Evolutionary conservation across 495 filamentous ascomycete species (phyloP).

Genomic region (Tetracladium marchalianum): DNA sequence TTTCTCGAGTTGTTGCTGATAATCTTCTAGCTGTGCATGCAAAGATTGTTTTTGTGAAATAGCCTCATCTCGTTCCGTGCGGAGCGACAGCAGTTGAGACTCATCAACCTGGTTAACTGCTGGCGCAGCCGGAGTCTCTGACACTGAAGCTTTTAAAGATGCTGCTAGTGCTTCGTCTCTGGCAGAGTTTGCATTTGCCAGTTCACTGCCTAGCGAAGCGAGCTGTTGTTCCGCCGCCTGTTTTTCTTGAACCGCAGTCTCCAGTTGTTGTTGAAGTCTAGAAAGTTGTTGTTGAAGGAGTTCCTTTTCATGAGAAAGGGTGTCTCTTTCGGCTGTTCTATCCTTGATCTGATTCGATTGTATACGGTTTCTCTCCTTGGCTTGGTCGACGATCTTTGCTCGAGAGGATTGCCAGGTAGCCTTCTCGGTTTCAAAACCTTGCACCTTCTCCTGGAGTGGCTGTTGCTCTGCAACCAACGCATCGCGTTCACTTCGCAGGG

Average conservation of each 20-base stretch:
- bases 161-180: constrained; percentile 11
- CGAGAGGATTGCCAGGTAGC: constrained; percentile 29
- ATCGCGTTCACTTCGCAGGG: constrained; percentile 63
- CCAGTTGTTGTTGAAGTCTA: constrained; percentile 24
- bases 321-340: constrained; percentile 21
- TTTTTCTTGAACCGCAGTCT: constrained; percentile 18
- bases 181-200: constrained; percentile 15
- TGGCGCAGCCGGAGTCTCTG: constrained; percentile 4
- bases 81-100: constrained; percentile 19
- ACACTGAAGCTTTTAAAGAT: constrained; percentile 5
- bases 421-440: constrained; percentile 37
- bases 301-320: constrained; percentile 26
- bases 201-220: constrained; percentile 9
- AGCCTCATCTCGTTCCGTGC: constrained; percentile 22
- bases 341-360: constrained; percentile 33
- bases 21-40: constrained; percentile 30
- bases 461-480: constrained; percentile 47
- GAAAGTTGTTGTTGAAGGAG: constrained; percentile 27
- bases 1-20: constrained; percentile 38
- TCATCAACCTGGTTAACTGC: constrained; percentile 5
- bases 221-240: constrained; percentile 13
- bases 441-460: constrained; percentile 46
- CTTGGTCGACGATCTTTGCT: constrained; percentile 33
- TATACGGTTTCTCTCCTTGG: constrained; percentile 35
- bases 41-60: constrained; percentile 20